Conservation (phyloP, 148 eudicot species). For the Bassia scoparia region DNA sequence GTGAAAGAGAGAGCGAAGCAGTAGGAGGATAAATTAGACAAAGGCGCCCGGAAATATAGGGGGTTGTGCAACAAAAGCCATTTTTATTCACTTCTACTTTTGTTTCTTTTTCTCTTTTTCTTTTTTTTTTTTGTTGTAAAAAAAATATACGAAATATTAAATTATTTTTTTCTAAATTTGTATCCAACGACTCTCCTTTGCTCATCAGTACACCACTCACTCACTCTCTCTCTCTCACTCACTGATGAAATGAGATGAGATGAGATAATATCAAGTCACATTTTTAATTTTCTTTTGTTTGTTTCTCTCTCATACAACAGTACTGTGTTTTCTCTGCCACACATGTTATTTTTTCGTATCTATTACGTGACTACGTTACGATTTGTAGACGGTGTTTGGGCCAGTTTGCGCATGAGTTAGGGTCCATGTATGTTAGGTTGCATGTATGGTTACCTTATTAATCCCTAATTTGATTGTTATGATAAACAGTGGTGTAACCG, state of each 20-base stretch:
- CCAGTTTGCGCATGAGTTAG: no score
- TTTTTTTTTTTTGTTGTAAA: neutral
- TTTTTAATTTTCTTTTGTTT: neutral
- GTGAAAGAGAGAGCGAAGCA: conserved; percentile 1
- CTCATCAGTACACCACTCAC: conserved; percentile 10
- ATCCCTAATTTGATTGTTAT: no score
- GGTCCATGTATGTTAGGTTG: no score
- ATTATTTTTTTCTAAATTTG: neutral
- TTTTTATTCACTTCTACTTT: conserved; percentile 20
- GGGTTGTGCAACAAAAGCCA: conserved; percentile 39
- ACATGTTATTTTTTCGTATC: no score
- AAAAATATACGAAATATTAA: neutral
- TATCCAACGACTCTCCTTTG: neutral
- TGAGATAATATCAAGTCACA: neutral
- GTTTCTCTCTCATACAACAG: no score
- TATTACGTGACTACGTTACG: no score
- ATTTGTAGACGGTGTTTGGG: no score
- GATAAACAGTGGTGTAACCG: no score
- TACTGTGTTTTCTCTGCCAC: no score
- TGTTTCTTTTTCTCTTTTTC: neutral
- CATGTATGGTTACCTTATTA: no score
- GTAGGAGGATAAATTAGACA: conserved; percentile 33
- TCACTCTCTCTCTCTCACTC: neutral
- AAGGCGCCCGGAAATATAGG: conserved; percentile 46
- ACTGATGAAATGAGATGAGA: no score